Evolutionary conservation across 768 basidiomycete species (phyloP), one percentile per base, ranked within the genome.

Genomic region (Leccinum olivaceopallidum): DNA sequence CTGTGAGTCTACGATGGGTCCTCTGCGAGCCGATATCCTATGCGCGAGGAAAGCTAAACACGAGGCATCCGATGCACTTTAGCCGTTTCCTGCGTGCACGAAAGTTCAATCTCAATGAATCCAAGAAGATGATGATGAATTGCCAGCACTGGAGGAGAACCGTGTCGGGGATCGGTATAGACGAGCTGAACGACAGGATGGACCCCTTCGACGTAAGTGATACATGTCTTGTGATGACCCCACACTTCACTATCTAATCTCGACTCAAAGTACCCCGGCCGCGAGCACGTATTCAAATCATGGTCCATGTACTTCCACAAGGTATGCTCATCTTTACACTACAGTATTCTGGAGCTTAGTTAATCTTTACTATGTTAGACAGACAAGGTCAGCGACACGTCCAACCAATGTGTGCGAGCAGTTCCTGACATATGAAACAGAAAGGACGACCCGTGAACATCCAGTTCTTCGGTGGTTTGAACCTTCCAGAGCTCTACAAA

Each of bases 291-390:
- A 7, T 89, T 90, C 63, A 83, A 88, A 56, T 85, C 82, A 62
- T 92, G 89, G 89, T 88, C 88, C 4, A 82, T 90, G 78, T 90
- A 83, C 64, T 90, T 88, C 65, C 89, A 92, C 72, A 90, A 90
- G 77, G 88, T 84, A 55, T 32, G 80, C 60, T 26, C 24, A 8
- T 36, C 53, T 5, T 37, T 36, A 50, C 34, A n/a, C 9, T 32
- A 10, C 14, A 22, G 18, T 13, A 2, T 7, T 26, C 24, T 37
- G 52, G 53, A 7, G 12, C 7, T 57, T 13, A 28, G 20, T 42
- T 57, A 1, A 12, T 61, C 22, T 4, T 47, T 52, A 52, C 30
- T 24, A 20, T 18, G 57, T 52, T 20, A 89, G 85, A 87, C 84
- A 53, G 89, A 91, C 75, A 90, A 89, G 80, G 87, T 86, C 56